Percentiles rank a stretch among this genome's conserved stretches.
These are phyloP conservation scores for Boletus sp. DNA, from an alignment of 1,284 basidiomycete genomes.

Conservation along the genomic window DNA sequence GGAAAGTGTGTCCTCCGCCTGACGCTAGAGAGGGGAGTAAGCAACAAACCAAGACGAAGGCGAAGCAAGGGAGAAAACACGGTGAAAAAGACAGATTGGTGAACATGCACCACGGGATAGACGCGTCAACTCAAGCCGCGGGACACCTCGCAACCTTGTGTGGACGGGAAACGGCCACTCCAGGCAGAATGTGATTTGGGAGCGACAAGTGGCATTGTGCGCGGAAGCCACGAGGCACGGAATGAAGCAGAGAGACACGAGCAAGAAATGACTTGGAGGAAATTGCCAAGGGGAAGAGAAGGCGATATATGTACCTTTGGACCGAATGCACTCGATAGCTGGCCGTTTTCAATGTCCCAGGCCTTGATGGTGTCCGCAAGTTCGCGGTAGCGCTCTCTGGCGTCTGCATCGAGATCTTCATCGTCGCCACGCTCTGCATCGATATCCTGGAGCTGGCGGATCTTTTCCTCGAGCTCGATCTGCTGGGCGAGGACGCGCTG, in stretches of 20 bases:
- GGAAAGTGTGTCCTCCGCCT: constrained; percentile 39
- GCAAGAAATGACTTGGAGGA: constrained; percentile 5
- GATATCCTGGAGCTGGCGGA: constrained; percentile 72
- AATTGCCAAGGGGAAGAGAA: not conserved
- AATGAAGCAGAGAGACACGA: constrained; percentile 10
- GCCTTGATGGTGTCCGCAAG: constrained; percentile 70
- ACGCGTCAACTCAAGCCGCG: constrained; percentile 9
- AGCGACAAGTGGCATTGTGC: constrained; percentile 3
- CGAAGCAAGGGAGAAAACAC: not conserved
- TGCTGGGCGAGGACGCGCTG: constrained; percentile 89
- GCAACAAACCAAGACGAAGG: not conserved
- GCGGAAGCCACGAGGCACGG: constrained; percentile 22
- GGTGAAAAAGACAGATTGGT: not conserved
- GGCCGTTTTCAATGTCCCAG: constrained; percentile 84
- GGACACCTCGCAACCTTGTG: not conserved
- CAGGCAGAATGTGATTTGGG: not conserved
- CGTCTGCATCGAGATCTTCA: constrained; percentile 59
- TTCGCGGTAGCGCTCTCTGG: constrained; percentile 69
- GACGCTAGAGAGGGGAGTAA: constrained; percentile 32
- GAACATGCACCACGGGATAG: not conserved
- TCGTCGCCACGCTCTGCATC: constrained; percentile 58
- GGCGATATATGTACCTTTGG: constrained; percentile 49
- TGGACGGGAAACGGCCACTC: not conserved
- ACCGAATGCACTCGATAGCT: constrained; percentile 69
- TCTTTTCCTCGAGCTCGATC: constrained; percentile 84